Base-by-base conservation (phyloP, 208 protist genomes). In the Leishmania martiniquensis region DNA sequence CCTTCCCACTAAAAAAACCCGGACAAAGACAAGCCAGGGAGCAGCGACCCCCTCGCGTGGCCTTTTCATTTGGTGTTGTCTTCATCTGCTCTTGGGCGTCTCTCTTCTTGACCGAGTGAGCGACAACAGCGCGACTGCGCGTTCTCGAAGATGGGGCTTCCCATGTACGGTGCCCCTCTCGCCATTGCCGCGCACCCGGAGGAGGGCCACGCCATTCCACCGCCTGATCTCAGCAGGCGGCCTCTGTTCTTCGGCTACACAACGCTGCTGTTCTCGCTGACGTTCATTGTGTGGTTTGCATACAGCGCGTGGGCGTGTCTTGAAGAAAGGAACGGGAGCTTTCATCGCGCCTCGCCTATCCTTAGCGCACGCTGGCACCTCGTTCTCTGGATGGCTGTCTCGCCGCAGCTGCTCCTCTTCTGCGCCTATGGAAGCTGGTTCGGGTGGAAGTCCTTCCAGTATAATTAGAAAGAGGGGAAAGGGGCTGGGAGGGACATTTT, bases 391-490 rank as follows among this genome's bases (percentile, higher is more conserved):
- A 62, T 32, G 0, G 76, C 77, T 5, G 71, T 79, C n/a, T 80
- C 71, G 12, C 83, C 83, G 13, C 83, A 82, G 55, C 70, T 86
- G 3, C 60, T 86, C 13, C 70, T 86, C 25, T 82, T 86, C 34
- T 86, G 83, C 68, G 52, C 69, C 42, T 82, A 81, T 22, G 83
- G 60, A 2, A 82, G 59, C 29, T 87, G 83, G 83, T 25, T 87
- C 0, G 83, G 83, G 0, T 87, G 83, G 79, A 83, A 80, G 60
- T 80, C 80, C 44, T 87, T 83, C 32, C 67, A 78, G 55, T 78
- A 87, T 49, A 87, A 82, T 49, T 87, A 54, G 32, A n/a, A n/a
- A n/a, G n/a, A n/a, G n/a, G n/a, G n/a, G n/a, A n/a, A n/a, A n/a
- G n/a, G n/a, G n/a, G n/a, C n/a, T n/a, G n/a, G n/a, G n/a, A n/a